phyloP scores from a whole-genome alignment of 1,139 yeast species.

The Candida anutae region DNA sequence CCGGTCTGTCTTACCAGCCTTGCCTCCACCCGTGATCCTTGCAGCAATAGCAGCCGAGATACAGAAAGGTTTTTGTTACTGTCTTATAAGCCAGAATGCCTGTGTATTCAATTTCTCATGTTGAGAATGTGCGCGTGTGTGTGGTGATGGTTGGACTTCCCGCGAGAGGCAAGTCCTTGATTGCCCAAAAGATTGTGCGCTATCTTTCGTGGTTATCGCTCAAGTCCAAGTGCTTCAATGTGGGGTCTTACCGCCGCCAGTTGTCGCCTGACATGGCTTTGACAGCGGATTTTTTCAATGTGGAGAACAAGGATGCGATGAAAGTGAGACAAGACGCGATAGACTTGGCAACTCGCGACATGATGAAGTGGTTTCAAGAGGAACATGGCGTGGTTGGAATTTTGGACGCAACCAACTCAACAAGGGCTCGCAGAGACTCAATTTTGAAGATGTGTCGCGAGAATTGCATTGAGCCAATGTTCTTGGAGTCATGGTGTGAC shows the following conservation, averaged over 20 bases:
- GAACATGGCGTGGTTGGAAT: slow-evolving; percentile 87
- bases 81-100: slow-evolving; percentile 39
- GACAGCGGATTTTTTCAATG: slow-evolving; percentile 74
- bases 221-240: slow-evolving; percentile 81
- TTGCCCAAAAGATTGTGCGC: slow-evolving; percentile 77
- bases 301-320: slow-evolving; percentile 55
- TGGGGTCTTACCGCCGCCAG: slow-evolving; percentile 74
- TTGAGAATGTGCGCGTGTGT: slow-evolving; percentile 63
- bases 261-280: slow-evolving; percentile 24
- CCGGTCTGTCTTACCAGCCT: slow-evolving; percentile 27
- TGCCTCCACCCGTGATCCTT: slow-evolving; percentile 23
- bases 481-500: slow-evolving; percentile 86
- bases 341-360: slow-evolving; percentile 64
- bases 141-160: slow-evolving; percentile 74
- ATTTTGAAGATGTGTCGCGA: slow-evolving; percentile 57
- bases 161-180: slow-evolving; percentile 69
- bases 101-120: slow-evolving; percentile 67
- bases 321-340: slow-evolving; percentile 63
- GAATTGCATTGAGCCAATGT: slow-evolving; percentile 77
- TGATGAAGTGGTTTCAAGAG: slow-evolving; percentile 79
- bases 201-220: slow-evolving; percentile 90
- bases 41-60: slow-evolving; percentile 12
- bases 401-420: slow-evolving; percentile 80
- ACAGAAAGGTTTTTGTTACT: not conserved
- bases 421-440: slow-evolving; percentile 61